These are phyloP conservation scores for Sugiyamaella mastotermitis DNA, from an alignment of 805 yeast genomes.

Conservation along the genomic window DNA sequence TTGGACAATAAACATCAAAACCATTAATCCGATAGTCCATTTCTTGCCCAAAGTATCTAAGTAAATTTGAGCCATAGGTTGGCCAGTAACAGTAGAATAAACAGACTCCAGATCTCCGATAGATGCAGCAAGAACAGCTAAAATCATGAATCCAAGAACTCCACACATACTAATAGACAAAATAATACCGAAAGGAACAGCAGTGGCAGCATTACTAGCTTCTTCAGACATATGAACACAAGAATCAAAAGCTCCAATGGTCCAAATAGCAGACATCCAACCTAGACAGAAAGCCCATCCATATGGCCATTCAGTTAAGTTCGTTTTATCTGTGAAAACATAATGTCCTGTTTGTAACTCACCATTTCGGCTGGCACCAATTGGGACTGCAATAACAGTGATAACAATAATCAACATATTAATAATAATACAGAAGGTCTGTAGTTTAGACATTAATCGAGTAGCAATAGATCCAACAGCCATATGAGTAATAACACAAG, in stretches of 20 bases:
- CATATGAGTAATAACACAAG: slow-evolving; percentile 48
- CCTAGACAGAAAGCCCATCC: slow-evolving; percentile 53
- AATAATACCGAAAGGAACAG: slow-evolving; percentile 61
- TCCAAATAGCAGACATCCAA: slow-evolving; percentile 69
- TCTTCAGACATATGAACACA: slow-evolving; percentile 72
- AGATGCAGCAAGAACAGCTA: slow-evolving; percentile 49
- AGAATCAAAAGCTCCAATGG: slow-evolving; percentile 68
- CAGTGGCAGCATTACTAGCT: slow-evolving; percentile 53
- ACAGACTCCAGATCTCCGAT: slow-evolving; percentile 41
- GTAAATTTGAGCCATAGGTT: slow-evolving; percentile 61
- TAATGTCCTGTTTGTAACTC: slow-evolving; percentile 44
- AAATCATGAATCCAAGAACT: slow-evolving; percentile 51
- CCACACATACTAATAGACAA: slow-evolving; percentile 55
- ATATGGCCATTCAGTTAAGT: slow-evolving; percentile 48
- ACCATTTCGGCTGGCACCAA: slow-evolving; percentile 10
- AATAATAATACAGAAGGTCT: slow-evolving; percentile 49
- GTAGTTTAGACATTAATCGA: slow-evolving; percentile 49
- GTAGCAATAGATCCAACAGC: slow-evolving; percentile 52
- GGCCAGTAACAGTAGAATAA: slow-evolving; percentile 44
- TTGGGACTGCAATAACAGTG: slow-evolving; percentile 25
- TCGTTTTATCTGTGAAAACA: slow-evolving; percentile 50
- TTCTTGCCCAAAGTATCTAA: slow-evolving; percentile 55
- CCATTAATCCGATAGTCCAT: slow-evolving; percentile 62
- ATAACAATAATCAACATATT: slow-evolving; percentile 49
- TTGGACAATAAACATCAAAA: slow-evolving; percentile 52